Evolutionary conservation across 2,329 filamentous ascomycete genomes (phyloP).

Genomic region (Ascochyta lentis): DNA sequence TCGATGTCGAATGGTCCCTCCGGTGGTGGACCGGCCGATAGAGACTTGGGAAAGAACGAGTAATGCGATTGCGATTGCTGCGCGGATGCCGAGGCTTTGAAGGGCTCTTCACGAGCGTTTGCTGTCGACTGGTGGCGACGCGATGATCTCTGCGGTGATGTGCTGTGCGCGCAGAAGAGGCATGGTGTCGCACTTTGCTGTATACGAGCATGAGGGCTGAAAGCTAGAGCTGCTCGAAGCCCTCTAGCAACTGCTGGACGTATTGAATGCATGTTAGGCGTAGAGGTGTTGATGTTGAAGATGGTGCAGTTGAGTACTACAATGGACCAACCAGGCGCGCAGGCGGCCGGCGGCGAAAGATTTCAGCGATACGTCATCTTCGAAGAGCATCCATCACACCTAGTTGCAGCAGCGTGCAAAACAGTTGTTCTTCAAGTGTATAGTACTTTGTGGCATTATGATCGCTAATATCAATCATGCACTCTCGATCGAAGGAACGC

Average conservation of each 20-base stretch:
- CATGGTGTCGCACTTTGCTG: conserved; percentile 30
- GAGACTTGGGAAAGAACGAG: conserved; percentile 82
- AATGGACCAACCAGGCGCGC: conserved; percentile 1
- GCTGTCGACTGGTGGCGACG: conserved; percentile 37
- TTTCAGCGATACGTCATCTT: conserved; percentile 28
- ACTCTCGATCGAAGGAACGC: not conserved
- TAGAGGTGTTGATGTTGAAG: not conserved
- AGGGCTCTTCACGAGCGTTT: conserved; percentile 24
- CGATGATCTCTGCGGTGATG: conserved; percentile 12
- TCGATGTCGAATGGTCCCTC: conserved; percentile 77
- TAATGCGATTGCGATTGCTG: conserved; percentile 68
- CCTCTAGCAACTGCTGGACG: conserved; percentile 29
- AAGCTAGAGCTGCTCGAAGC: conserved; percentile 33
- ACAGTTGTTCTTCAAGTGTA: not conserved
- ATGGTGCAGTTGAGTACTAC: conserved; percentile 7
- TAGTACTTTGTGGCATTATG: not conserved
- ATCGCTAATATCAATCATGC: not conserved
- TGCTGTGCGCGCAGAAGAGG: conserved; percentile 31
- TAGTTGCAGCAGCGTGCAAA: not conserved
- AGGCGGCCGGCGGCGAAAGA: conserved; percentile 19
- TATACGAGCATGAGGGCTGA: conserved; percentile 19
- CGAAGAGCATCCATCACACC: not conserved
- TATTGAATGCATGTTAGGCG: conserved; percentile 26
- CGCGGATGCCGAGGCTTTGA: conserved; percentile 18
- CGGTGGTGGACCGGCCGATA: conserved; percentile 80